Base-by-base conservation (phyloP, 2,329 filamentous ascomycete genomes). In the Cercospora sp. region DNA sequence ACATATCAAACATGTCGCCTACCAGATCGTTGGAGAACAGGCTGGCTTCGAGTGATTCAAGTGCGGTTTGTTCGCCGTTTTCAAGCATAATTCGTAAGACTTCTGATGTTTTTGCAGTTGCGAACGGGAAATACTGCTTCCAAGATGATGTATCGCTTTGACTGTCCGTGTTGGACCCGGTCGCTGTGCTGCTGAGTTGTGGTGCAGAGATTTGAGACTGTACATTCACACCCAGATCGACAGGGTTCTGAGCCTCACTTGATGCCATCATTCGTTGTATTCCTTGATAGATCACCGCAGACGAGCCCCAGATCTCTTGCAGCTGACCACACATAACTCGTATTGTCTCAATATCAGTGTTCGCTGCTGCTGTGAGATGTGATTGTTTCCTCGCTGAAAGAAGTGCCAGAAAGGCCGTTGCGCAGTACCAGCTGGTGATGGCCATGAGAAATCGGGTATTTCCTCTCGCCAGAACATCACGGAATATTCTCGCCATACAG, bases 401-500 rank as follows among this genome's bases (percentile, higher is more conserved):
- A 13, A 55, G 48, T 3, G 48, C 48, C 23, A 55, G 26, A 1
- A 55, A 55, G 8, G 48, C 48, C 3, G 48, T 55, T 5, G 48
- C 48, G 48, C 48, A 55, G 20, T 55, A 55, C 48, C 48, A 55
- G 12, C 48, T 55, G 10, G 48, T 55, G 23, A 55, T 55, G 10
- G 48, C 48, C 48, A 55, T 55, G 0, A 55, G 48, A 4, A 55
- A 55, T 9, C 48, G 13, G 2, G 48, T 55, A 5, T 30, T 55
- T 3, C 48, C 48, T 55, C 48, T 28, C 1, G 48, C 48, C 5
- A 55, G 23, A 26, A 66, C 58, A 13, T 61, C 64, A 5, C 51
- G 42, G 39, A 66, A 66, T 7, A 66, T 62, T 3, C 64, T 48
- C 6, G 64, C 64, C 31, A 66, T 51, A 30, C 64, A 66, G 13